A percentile compares a stretch with the other conserved stretches of the same genome.
These are phyloP conservation scores for Xylogone sp. DNA, from an alignment of 2,329 filamentous ascomycete species.

Conservation along the genomic window DNA sequence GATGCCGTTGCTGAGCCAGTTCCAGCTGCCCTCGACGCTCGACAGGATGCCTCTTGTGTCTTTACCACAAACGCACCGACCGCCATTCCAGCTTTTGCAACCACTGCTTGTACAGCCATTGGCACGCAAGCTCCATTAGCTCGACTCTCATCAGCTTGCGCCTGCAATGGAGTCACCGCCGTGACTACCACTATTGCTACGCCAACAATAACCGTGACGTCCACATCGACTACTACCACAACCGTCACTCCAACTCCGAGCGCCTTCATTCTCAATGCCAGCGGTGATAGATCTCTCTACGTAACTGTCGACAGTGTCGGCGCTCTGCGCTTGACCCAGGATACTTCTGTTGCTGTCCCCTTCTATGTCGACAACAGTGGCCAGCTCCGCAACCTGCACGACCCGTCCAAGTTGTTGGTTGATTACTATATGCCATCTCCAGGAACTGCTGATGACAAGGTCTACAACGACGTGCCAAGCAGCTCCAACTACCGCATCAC, in stretches of 20 bases:
- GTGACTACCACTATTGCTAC: neutral
- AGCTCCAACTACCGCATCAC: neutral
- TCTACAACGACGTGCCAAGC: neutral
- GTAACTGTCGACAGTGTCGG: neutral
- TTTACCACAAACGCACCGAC: neutral
- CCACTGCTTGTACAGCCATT: neutral
- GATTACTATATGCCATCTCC: neutral
- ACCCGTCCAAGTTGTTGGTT: neutral
- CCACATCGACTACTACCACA: neutral
- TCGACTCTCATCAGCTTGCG: neutral
- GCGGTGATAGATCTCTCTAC: neutral
- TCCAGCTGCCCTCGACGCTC: neutral
- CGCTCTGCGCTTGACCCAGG: neutral
- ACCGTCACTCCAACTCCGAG: neutral
- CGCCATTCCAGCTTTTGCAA: neutral
- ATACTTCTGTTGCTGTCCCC: neutral
- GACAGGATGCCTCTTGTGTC: neutral
- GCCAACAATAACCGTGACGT: neutral
- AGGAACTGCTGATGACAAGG: neutral
- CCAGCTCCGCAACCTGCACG: neutral
- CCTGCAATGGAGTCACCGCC: neutral
- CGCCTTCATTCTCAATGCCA: neutral
- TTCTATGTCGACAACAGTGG: neutral
- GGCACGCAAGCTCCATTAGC: neutral
- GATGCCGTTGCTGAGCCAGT: neutral